Percentiles rank a stretch among this genome's conserved stretches.
These are phyloP conservation scores for Entomortierella parvispora DNA, from an alignment of 192 early-diverging fungal species.

Conservation along the genomic window DNA sequence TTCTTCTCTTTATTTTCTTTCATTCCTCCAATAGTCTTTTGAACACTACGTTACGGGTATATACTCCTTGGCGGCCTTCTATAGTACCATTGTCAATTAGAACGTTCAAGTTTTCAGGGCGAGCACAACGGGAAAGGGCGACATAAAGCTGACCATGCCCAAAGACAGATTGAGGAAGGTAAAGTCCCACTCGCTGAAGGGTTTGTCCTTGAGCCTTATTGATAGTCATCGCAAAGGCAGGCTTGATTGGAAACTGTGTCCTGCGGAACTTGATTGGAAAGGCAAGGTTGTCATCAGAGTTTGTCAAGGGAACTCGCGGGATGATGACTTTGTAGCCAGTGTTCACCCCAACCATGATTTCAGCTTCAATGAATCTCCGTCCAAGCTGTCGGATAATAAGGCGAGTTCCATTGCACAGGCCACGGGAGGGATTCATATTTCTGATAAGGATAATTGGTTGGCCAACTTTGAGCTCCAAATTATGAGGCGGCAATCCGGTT, in stretches of 20 bases:
- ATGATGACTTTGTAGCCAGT: slow-evolving; percentile 6
- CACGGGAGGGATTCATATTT: slow-evolving; percentile 6
- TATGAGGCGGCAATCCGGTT: slow-evolving; percentile 8
- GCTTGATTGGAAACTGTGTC: slow-evolving; percentile 22
- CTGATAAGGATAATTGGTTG: slow-evolving; percentile 21
- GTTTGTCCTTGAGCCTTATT: slow-evolving; percentile 23
- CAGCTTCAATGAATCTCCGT: slow-evolving; percentile 4
- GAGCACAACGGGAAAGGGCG: slow-evolving; percentile 12
- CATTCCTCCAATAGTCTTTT: slow-evolving; percentile 1
- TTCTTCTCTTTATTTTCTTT: not conserved
- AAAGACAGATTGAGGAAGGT: slow-evolving; percentile 14
- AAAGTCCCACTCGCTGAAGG: slow-evolving; percentile 8
- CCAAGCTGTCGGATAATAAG: slow-evolving; percentile 16
- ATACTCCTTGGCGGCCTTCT: not conserved
- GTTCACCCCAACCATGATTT: slow-evolving; percentile 10
- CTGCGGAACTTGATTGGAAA: slow-evolving; percentile 22
- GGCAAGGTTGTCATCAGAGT: slow-evolving; percentile 17
- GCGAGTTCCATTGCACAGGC: slow-evolving; percentile 26
- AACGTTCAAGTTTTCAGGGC: not conserved
- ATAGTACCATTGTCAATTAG: not conserved
- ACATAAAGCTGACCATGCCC: slow-evolving; percentile 34
- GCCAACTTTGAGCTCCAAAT: slow-evolving; percentile 15
- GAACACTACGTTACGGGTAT: slow-evolving; percentile 8
- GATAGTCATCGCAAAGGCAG: slow-evolving; percentile 29
- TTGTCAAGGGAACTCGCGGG: slow-evolving; percentile 8